Evolutionary conservation across 768 basidiomycete genomes (phyloP), one percentile per base, ranked within the genome.

Genomic region (Boletus rufocinnamomeus): DNA sequence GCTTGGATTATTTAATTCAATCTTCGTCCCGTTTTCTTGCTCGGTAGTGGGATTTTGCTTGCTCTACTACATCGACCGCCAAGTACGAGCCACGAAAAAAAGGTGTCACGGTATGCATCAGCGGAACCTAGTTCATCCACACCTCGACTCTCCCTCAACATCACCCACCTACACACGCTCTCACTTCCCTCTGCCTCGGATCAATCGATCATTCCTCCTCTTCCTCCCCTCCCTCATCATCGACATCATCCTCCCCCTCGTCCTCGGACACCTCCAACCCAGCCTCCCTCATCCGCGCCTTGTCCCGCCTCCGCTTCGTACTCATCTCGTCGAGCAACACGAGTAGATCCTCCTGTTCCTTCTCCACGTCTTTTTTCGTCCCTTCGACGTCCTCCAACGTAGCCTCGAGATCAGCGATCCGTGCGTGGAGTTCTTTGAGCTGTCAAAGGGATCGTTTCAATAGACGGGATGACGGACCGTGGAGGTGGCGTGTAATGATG

Each of bases 311-410:
- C 52, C 95, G 80, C 75, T 99, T 99, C 62, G 77, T 82, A 46
- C 85, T 91, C 60, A 97, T 78, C 75, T 98, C 97, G 67, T 98
- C 97, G 4, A 99, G 77, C 34, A 98, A 75, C 13, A 99, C 95
- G 23, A 99, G 78, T 49, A 98, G 72, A 73, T 99, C 96, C 70
- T 98, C 96, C 66, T 98, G 95, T 72, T 99, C 96, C 74, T 95
- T 95, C 73, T 97, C 94, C 25, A 86, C 84, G 10, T 97, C 94
- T 63, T 83, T 87, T 50, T 84, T 82, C 69, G 87, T 89, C 55
- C 79, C 80, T 63, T 89, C 82, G 10, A 85, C 78, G 1, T 74
- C 75, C 44, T 74, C 71, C 9, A 93, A 70, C 54, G 84, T 73
- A 16, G 70, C 64, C 28, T 82, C 75, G 23, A 91, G 69, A 5